Evolutionary conservation across 768 basidiomycete species (phyloP).

Genomic region (Leucocoprinus leucothites): DNA sequence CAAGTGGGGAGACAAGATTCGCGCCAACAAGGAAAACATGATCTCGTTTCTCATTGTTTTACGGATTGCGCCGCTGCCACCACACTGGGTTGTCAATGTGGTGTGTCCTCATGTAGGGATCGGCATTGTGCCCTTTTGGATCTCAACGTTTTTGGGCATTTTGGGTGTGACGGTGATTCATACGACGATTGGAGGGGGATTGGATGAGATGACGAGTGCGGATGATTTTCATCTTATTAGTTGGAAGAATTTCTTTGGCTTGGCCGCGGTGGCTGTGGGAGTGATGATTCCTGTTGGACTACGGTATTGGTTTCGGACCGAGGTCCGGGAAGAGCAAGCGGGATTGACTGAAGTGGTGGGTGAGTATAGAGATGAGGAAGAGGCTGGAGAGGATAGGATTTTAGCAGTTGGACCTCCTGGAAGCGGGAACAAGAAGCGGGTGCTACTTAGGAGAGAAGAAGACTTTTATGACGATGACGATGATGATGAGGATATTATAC

Average conservation of each 20-base stretch:
- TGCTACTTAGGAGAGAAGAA: constrained; percentile 32
- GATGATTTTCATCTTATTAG: constrained; percentile 94
- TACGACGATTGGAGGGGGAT: constrained; percentile 88
- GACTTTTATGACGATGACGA: constrained; percentile 39
- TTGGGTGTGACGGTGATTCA: constrained; percentile 92
- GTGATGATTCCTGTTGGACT: constrained; percentile 93
- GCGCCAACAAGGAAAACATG: constrained; percentile 76
- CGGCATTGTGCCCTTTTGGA: constrained; percentile 81
- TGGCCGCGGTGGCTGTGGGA: constrained; percentile 83
- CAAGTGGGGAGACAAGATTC: constrained; percentile 77
- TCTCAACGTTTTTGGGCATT: constrained; percentile 86
- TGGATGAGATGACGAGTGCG: constrained; percentile 94
- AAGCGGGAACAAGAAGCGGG: constrained; percentile 33
- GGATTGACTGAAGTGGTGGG: constrained; percentile 22
- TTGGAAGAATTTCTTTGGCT: constrained; percentile 83
- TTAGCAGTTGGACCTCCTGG: constrained; percentile 55
- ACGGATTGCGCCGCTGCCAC: constrained; percentile 90
- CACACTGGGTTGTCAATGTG: constrained; percentile 96
- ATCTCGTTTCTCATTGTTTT: constrained; percentile 93
- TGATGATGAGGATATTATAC: constrained; percentile 66
- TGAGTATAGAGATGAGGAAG: constrained; percentile 22
- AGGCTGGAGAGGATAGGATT: constrained; percentile 41
- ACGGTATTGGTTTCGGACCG: constrained; percentile 74
- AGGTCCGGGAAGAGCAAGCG: constrained; percentile 42
- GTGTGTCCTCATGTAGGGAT: constrained; percentile 93